Conservation (phyloP, 2,329 filamentous ascomycete genomes). For the Eutypella sp. region DNA sequence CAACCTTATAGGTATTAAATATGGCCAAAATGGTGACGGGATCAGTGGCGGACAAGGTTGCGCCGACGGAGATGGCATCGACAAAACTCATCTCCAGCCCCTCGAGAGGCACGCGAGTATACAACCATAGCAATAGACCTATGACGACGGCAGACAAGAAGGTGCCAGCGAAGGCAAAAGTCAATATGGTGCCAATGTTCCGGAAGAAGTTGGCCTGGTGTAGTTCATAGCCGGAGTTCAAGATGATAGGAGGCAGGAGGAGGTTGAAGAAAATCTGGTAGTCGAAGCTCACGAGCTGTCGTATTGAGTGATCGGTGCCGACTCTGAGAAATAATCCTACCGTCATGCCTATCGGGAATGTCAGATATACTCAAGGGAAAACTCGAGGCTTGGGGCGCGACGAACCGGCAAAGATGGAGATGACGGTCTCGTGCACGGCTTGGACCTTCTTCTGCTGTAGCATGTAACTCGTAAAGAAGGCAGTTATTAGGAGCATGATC, state of each 20-base stretch:
- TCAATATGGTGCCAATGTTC: slow-evolving; percentile 94
- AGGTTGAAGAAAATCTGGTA: slow-evolving; percentile 99
- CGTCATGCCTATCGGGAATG: slow-evolving; percentile 69
- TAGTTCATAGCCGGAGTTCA: slow-evolving; percentile 93
- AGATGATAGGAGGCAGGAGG: slow-evolving; percentile 94
- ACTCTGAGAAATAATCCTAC: slow-evolving; percentile 85
- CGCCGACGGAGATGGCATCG: slow-evolving; percentile 93
- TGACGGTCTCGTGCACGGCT: slow-evolving; percentile 94
- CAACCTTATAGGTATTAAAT: slow-evolving; percentile 99
- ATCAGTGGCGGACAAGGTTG: slow-evolving; percentile 93
- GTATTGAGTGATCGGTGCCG: slow-evolving; percentile 75
- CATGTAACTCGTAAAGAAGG: slow-evolving; percentile 95
- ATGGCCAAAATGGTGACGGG: slow-evolving; percentile 97
- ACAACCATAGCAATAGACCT: slow-evolving; percentile 81
- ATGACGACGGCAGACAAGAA: slow-evolving; percentile 97
- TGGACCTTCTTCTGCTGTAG: slow-evolving; percentile 96
- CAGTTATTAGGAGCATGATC: slow-evolving; percentile 87
- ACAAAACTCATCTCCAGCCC: slow-evolving; percentile 84
- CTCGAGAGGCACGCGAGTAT: slow-evolving; percentile 81
- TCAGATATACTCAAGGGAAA: slow-evolving; percentile 7
- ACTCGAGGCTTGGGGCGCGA: slow-evolving; percentile 3
- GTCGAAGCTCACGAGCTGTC: slow-evolving; percentile 90
- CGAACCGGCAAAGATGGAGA: slow-evolving; percentile 91
- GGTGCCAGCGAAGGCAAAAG: slow-evolving; percentile 94
- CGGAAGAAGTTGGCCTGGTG: slow-evolving; percentile 99